A percentile compares a stretch with the other conserved stretches of the same genome.
These are phyloP conservation scores for Linum trigynum DNA, from an alignment of 345 rosid genomes.

Conservation along the genomic window DNA sequence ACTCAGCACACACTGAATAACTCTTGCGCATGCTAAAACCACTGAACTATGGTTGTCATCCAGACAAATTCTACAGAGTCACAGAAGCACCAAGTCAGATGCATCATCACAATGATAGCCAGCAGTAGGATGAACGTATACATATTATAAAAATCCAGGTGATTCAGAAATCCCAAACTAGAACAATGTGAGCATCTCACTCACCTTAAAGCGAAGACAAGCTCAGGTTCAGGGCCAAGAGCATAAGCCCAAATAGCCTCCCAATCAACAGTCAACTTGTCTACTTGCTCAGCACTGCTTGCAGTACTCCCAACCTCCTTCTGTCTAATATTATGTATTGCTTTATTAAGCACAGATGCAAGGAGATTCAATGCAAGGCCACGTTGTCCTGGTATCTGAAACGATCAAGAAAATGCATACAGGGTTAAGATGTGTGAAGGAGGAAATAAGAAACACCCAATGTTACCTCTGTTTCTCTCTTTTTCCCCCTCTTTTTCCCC, in stretches of 20 bases:
- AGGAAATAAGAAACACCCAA: neutral
- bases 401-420: slow-evolving; percentile 11
- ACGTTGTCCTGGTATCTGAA: slow-evolving; percentile 83
- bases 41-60: slow-evolving; percentile 84
- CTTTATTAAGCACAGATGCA: slow-evolving; percentile 68
- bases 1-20: slow-evolving; percentile 53
- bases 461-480: neutral
- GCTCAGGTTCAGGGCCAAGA: slow-evolving; percentile 94
- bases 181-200: slow-evolving; percentile 8
- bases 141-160: neutral
- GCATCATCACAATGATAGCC: neutral
- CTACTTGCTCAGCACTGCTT: slow-evolving; percentile 21
- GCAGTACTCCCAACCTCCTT: slow-evolving; percentile 33
- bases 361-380: slow-evolving; percentile 66
- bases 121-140: slow-evolving; percentile 1
- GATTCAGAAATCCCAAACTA: slow-evolving; percentile 6
- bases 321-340: slow-evolving; percentile 35
- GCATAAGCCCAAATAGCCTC: slow-evolving; percentile 92
- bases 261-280: slow-evolving; percentile 46
- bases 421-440: neutral
- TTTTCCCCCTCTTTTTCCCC: neutral
- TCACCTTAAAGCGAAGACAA: slow-evolving; percentile 76
- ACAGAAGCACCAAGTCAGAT: slow-evolving; percentile 10
- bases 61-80: slow-evolving; percentile 59
- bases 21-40: slow-evolving; percentile 62